A percentile compares a stretch with the other conserved stretches of the same genome.
These are phyloP conservation scores for Bruguiera sexangula DNA, from an alignment of 345 rosid genomes.

Conservation along the genomic window DNA sequence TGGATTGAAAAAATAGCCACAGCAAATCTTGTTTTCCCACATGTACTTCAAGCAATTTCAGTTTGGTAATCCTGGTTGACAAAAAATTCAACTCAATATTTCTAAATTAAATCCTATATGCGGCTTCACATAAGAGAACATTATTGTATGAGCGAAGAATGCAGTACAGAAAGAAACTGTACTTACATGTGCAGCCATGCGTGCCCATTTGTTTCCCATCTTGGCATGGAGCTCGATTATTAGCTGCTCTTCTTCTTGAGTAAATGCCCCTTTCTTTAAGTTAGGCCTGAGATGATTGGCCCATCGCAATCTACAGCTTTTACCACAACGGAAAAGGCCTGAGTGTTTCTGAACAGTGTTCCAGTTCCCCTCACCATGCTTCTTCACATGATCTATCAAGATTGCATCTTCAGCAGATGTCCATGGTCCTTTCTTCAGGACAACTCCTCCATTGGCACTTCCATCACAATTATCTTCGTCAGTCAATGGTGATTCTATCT, in stretches of 20 bases:
- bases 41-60: not conserved
- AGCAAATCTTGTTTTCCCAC: too few relatives aligned
- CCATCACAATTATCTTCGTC: constrained; percentile 46
- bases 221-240: constrained; percentile 86
- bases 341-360: constrained; percentile 90
- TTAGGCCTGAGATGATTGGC: constrained; percentile 97
- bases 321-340: constrained; percentile 86
- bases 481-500: constrained; percentile 47
- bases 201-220: constrained; percentile 99
- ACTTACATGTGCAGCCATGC: constrained; percentile 95
- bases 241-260: constrained; percentile 82
- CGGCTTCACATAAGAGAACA: not conserved
- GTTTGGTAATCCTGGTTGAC: not conserved
- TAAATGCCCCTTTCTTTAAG: constrained; percentile 95
- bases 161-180: constrained; percentile 2
- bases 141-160: not conserved
- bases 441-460: constrained; percentile 41
- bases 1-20: too few relatives aligned
- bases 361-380: constrained; percentile 99
- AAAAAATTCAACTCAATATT: not conserved
- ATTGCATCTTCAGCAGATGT: constrained; percentile 91
- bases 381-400: constrained; percentile 81
- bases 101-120: not conserved
- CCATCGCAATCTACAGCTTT: constrained; percentile 97
- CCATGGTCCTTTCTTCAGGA: constrained; percentile 98